Evolutionary conservation across 106 monocot species (phyloP).

Genomic region (Acorus gramineus): DNA sequence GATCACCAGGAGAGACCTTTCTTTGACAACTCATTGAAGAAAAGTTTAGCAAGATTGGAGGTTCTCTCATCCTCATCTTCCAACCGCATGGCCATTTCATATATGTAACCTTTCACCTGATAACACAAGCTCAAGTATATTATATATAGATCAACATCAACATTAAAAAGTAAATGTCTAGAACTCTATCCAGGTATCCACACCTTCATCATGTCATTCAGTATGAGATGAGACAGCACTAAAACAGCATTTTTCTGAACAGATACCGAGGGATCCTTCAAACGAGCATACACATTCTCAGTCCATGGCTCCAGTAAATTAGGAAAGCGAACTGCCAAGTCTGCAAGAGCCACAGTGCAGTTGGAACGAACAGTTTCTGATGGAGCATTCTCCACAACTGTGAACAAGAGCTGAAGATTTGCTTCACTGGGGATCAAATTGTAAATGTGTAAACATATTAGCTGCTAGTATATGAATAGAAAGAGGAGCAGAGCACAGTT

Average conservation of each 20-base stretch:
- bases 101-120: slow-evolving; percentile 98
- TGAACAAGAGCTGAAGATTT: slow-evolving; percentile 94
- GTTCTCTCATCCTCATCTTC: slow-evolving; percentile 94
- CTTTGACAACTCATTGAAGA: slow-evolving; percentile 95
- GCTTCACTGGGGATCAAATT: slow-evolving; percentile 43
- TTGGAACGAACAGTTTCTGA: slow-evolving; percentile 94
- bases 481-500: neutral
- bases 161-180: neutral
- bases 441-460: no score
- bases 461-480: no score
- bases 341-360: slow-evolving; percentile 89
- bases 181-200: neutral
- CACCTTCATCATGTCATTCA: slow-evolving; percentile 99
- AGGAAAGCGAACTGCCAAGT: slow-evolving; percentile 90
- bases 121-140: neutral
- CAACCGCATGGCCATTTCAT: slow-evolving; percentile 84
- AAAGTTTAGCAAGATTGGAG: slow-evolving; percentile 88
- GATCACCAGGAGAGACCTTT: slow-evolving; percentile 40
- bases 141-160: neutral
- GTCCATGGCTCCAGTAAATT: slow-evolving; percentile 97
- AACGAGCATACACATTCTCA: slow-evolving; percentile 83
- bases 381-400: slow-evolving; percentile 70
- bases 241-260: slow-evolving; percentile 97
- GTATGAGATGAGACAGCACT: slow-evolving; percentile 97
- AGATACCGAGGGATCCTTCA: slow-evolving; percentile 70